Base-by-base conservation (phyloP, 192 early-diverging fungal genomes). In the Podila minutissima region DNA sequence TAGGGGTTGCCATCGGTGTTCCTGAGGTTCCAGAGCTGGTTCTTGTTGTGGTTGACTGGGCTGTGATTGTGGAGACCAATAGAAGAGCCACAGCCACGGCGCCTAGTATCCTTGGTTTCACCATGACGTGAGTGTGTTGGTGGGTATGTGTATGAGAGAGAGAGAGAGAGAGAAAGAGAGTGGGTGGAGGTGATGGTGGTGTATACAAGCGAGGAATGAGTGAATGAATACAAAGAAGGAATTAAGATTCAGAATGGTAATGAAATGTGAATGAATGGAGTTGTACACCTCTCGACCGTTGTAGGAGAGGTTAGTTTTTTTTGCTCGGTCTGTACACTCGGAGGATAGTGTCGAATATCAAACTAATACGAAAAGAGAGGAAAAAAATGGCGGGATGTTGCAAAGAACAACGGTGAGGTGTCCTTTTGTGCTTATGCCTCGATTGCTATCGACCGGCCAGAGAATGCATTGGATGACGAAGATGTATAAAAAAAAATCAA, bases 1-100 rank as follows among this genome's bases (percentile, higher is more conserved):
- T 48, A 10, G 66, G 0, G 3, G 20, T 32, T 58, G 63, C 11
- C 0, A 31, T 28, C 5, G 31, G 19, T 32, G n/a, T 41, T 22
- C 59, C 29, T 20, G 66, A 55, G 4, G 53, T 17, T n/a, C 49
- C 33, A 5, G 64, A 26, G 1, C 26, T 24, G 5, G 71, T 35
- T 4, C 19, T 22, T 4, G 71, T 8, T 22, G 62, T 58, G 11
- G 65, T 48, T 7, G 20, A 5, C 29, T 74, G 72, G 57, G 74
- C 61, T 17, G 31, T 60, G 57, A 46, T 32, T 26, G 41, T 28
- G 19, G 50, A 10, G 35, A 63, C 20, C 29, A 55, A 57, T 8
- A 65, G 22, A n/a, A 76, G n/a, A 5, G 55, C 17, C 32, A 57
- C 22, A 11, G 50, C 59, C 20, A 66, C 41, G 22, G 35, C 19